Conservation (phyloP, 306 rosid species). For the Gleditsia sinensis region DNA sequence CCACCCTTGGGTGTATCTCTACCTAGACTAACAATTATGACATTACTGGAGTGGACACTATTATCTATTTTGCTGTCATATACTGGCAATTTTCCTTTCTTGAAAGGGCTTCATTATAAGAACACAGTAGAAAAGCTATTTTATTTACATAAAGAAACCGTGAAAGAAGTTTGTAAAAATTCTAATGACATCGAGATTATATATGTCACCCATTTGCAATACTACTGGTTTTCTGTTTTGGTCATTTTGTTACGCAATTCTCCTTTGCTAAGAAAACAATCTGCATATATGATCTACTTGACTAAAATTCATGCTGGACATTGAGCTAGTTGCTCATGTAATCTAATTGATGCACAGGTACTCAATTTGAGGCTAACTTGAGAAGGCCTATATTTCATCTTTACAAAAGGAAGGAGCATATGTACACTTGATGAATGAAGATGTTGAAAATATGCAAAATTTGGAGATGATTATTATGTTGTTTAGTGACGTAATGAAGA, state of each 20-base stretch:
- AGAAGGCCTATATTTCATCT: no score
- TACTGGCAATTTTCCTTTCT: background rate
- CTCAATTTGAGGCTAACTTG: no score
- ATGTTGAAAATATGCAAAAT: no score
- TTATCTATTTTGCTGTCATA: slow-evolving; percentile 14
- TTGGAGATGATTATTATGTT: no score
- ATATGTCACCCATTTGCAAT: background rate
- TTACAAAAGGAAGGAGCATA: no score
- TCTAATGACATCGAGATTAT: background rate
- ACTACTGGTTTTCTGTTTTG: no score
- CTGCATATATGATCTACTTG: background rate
- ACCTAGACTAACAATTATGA: background rate
- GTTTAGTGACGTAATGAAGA: no score
- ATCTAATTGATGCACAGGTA: slow-evolving; percentile 46
- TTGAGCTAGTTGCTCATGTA: slow-evolving; percentile 5
- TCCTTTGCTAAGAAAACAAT: background rate
- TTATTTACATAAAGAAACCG: background rate
- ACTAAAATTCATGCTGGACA: background rate
- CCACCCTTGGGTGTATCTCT: no score
- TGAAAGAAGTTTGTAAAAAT: slow-evolving; percentile 7
- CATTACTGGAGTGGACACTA: background rate
- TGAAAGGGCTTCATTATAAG: background rate
- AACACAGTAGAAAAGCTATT: background rate
- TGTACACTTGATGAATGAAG: no score
- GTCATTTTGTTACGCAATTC: background rate